Evolutionary conservation across 1,139 yeast genomes (phyloP).

Genomic region (Yamadazyma mexicana): DNA sequence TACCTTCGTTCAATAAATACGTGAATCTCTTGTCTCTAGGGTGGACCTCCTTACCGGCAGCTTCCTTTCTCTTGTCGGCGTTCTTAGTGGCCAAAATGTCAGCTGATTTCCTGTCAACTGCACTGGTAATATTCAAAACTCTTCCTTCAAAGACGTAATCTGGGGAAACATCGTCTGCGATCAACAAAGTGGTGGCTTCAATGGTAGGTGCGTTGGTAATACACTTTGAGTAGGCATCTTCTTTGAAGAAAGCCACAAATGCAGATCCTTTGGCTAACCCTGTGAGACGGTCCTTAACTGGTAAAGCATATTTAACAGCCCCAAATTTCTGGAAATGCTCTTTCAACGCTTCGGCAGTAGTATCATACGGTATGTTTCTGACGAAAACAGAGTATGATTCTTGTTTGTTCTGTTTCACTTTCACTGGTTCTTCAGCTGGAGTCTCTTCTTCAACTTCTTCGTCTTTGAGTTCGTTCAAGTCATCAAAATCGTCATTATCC

Average conservation of each 20-base stretch:
- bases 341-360: conserved; percentile 72
- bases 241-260: conserved; percentile 77
- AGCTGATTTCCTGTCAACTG: conserved; percentile 90
- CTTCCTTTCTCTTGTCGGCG: conserved; percentile 69
- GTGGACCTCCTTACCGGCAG: conserved; percentile 76
- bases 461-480: conserved; percentile 31
- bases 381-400: conserved; percentile 78
- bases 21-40: conserved; percentile 83
- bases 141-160: conserved; percentile 92
- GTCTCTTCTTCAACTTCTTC: conserved; percentile 24
- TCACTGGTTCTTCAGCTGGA: conserved; percentile 23
- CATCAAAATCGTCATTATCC: conserved; percentile 29
- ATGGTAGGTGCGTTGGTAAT: conserved; percentile 74
- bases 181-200: conserved; percentile 74
- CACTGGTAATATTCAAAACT: conserved; percentile 75
- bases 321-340: conserved; percentile 87
- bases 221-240: conserved; percentile 67
- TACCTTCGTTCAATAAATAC: conserved; percentile 89
- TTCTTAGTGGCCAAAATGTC: conserved; percentile 70
- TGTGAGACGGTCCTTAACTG: conserved; percentile 83
- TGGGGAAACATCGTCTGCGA: conserved; percentile 90
- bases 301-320: conserved; percentile 85
- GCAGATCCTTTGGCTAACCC: conserved; percentile 94
- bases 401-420: conserved; percentile 54
- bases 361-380: conserved; percentile 92